Evolutionary conservation across 2,329 filamentous ascomycete species (phyloP).

Genomic region (Xylariomycetidae sp.): DNA sequence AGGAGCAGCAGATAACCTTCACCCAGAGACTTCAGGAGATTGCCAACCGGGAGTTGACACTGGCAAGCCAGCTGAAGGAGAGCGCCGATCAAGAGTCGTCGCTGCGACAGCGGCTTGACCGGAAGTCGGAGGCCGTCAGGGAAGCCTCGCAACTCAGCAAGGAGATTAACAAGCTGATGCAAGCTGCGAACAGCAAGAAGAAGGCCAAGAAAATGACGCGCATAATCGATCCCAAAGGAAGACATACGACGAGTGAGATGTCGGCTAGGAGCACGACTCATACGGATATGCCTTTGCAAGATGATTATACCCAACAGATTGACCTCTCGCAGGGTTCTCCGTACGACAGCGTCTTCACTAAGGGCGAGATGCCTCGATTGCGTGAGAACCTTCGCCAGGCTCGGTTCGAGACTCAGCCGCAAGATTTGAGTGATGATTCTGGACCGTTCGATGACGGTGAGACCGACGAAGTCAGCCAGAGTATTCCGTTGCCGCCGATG

Average conservation of each 20-base stretch:
- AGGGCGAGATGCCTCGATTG: too few species aligned
- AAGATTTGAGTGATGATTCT: too few species aligned
- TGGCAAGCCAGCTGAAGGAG: constrained; percentile 13
- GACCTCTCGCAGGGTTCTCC: constrained; percentile 27
- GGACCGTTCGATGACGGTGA: too few species aligned
- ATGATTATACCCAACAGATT: constrained; percentile 31
- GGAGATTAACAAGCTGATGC: constrained; percentile 18
- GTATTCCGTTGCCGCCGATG: too few species aligned
- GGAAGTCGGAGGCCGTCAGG: constrained; percentile 14
- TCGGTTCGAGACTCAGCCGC: too few species aligned
- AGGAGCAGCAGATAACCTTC: constrained; percentile 11
- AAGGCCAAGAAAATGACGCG: constrained; percentile 28
- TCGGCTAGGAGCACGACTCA: constrained; percentile 29
- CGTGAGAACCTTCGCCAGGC: too few species aligned
- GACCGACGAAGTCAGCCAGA: too few species aligned
- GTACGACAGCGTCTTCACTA: too few species aligned
- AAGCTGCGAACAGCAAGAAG: constrained; percentile 12
- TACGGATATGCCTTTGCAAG: constrained; percentile 28
- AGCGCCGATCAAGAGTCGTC: constrained; percentile 15
- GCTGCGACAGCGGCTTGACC: constrained; percentile 14
- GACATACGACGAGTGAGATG: constrained; percentile 24
- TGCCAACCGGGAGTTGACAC: constrained; percentile 18
- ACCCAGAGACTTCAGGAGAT: too few species aligned
- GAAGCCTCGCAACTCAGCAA: constrained; percentile 17
- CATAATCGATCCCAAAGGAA: constrained; percentile 25